Percentiles rank a stretch among this genome's conserved stretches.
Conservation (phyloP, 768 basidiomycete species). For the Fomitopsis pulvina region DNA sequence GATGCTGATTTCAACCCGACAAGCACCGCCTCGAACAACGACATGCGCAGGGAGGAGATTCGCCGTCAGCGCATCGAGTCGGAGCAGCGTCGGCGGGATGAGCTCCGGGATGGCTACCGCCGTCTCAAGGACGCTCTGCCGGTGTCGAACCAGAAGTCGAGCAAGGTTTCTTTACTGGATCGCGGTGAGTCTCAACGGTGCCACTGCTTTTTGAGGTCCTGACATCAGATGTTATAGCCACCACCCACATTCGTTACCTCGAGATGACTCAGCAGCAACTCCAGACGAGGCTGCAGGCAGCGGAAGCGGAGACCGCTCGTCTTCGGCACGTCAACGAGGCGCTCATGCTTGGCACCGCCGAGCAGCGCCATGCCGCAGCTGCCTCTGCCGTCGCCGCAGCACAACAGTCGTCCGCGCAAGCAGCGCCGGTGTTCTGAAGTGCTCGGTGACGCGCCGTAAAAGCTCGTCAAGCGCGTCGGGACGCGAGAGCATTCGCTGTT, state of each 20-base stretch:
- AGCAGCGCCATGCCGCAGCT: conserved; percentile 57
- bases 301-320: conserved; percentile 75
- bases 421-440: conserved; percentile 22
- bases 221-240: conserved; percentile 40
- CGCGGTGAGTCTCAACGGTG: conserved; percentile 44
- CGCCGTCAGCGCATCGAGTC: conserved; percentile 92
- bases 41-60: conserved; percentile 82
- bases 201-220: conserved; percentile 6
- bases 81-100: conserved; percentile 86
- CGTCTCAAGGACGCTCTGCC: conserved; percentile 89
- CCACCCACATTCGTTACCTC: conserved; percentile 81
- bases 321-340: conserved; percentile 83
- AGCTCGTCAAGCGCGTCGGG: conserved; percentile 20
- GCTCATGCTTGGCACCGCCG: conserved; percentile 79
- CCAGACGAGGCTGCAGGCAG: conserved; percentile 69
- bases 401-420: conserved; percentile 39
- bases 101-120: conserved; percentile 88
- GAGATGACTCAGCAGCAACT: conserved; percentile 73
- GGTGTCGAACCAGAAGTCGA: conserved; percentile 85
- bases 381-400: conserved; percentile 48
- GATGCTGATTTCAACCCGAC: conserved; percentile 67
- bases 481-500: conserved; percentile 18
- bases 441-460: conserved; percentile 14
- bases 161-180: conserved; percentile 87
- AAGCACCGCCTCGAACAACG: conserved; percentile 39